These are phyloP conservation scores for Cnidoscolus chayamansa DNA, from an alignment of 441 rosid genomes.

Conservation along the genomic window DNA sequence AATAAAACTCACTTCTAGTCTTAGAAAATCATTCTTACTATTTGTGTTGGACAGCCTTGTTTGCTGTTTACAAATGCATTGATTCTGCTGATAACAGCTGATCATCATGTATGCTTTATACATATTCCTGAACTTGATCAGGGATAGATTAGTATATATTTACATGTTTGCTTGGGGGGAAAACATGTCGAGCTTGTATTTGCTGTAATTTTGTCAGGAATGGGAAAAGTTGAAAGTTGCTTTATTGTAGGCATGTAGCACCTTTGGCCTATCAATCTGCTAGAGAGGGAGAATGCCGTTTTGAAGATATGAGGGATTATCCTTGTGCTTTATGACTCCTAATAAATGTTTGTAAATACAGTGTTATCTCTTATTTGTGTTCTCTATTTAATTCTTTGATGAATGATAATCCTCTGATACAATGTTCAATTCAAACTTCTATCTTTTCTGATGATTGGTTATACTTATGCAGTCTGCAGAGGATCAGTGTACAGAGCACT, in stretches of 20 bases:
- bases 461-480: slow-evolving; percentile 61
- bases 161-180: background rate
- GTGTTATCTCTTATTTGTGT: background rate
- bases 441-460: slow-evolving; percentile 20
- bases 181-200: background rate
- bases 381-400: background rate
- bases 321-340: background rate
- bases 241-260: background rate
- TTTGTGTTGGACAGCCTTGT: background rate
- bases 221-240: background rate
- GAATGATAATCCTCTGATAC: background rate
- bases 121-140: background rate
- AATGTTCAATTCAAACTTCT: slow-evolving; percentile 5
- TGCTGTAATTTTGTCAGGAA: background rate
- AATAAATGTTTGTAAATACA: background rate
- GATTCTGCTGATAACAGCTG: background rate
- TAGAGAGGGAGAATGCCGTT: background rate
- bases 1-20: background rate
- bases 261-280: background rate
- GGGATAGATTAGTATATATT: background rate
- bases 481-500: slow-evolving; percentile 92
- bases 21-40: background rate
- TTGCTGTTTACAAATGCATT: background rate
- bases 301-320: background rate
- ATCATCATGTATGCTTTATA: background rate